phyloP scores from a whole-genome alignment of 169 alveolate species.

The Plasmodium blacklocki region DNA sequence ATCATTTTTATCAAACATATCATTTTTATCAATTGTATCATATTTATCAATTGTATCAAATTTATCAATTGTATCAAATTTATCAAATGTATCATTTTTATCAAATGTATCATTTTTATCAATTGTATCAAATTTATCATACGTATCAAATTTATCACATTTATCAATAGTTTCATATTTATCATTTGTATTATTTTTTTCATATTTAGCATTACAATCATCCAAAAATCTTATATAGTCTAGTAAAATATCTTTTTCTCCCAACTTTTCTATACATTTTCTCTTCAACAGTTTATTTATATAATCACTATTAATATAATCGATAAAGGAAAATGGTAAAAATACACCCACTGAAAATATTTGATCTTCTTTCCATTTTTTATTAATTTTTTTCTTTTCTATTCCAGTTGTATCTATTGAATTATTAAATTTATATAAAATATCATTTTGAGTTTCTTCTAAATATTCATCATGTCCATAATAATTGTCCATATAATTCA shows the following conservation, averaged over 20 bases:
- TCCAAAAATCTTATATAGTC: slow-evolving; percentile 62
- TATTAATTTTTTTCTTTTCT: slow-evolving; percentile 44
- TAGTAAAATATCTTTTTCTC: slow-evolving; percentile 53
- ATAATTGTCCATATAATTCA: neutral
- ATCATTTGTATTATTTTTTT: no score
- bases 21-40: no score
- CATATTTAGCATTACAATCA: slow-evolving; percentile 3
- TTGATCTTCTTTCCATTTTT: slow-evolving; percentile 75
- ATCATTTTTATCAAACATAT: no score
- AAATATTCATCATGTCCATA: slow-evolving; percentile 2
- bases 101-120: neutral
- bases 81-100: no score
- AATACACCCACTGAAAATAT: slow-evolving; percentile 70
- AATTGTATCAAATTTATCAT: no score
- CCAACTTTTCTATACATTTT: slow-evolving; percentile 48
- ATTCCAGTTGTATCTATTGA: slow-evolving; percentile 3
- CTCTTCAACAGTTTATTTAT: slow-evolving; percentile 19
- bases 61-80: no score
- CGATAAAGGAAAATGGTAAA: slow-evolving; percentile 69
- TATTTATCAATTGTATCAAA: no score
- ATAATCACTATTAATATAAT: slow-evolving; percentile 68
- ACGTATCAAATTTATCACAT: no score
- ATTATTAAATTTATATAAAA: slow-evolving; percentile 6
- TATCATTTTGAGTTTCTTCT: slow-evolving; percentile 12
- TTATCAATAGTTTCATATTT: no score